A percentile compares a stretch with the other conserved stretches of the same genome.
phyloP scores from a whole-genome alignment of 352 stramenopile genomes.

The Halophytophthora polymorphica region DNA sequence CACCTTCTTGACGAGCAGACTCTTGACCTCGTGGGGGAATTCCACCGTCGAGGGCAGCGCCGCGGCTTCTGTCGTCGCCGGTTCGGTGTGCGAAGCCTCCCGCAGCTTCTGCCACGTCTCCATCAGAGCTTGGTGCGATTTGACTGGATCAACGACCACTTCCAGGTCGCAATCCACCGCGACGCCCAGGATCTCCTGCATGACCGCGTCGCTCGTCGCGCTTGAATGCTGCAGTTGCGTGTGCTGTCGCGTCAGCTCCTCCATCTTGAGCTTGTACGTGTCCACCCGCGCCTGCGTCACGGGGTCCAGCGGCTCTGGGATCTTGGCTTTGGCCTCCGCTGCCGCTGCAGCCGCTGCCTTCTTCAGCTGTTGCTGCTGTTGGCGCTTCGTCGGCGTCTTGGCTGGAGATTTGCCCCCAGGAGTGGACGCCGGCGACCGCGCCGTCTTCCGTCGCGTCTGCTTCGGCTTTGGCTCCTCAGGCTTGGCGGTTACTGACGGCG shows the following conservation, averaged over 20 bases:
- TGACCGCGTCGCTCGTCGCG: slow-evolving; percentile 25
- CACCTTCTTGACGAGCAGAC: slow-evolving; percentile 47
- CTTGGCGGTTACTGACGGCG: slow-evolving; percentile 1
- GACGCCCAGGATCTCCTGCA: slow-evolving; percentile 75
- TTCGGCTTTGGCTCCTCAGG: slow-evolving; percentile 7
- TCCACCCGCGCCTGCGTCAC: slow-evolving; percentile 59
- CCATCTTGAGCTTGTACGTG: slow-evolving; percentile 71
- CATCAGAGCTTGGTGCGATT: slow-evolving; percentile 8
- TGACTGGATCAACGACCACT: slow-evolving; percentile 16
- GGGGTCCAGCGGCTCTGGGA: slow-evolving; percentile 44
- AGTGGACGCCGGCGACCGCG: slow-evolving; percentile 4
- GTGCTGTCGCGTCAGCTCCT: slow-evolving; percentile 60
- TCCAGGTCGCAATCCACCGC: slow-evolving; percentile 52
- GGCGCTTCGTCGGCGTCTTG: slow-evolving; percentile 23
- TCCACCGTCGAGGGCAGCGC: slow-evolving; percentile 18
- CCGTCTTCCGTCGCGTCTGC: slow-evolving; percentile 14
- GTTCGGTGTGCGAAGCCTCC: slow-evolving; percentile 8
- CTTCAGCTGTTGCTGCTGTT: slow-evolving; percentile 21
- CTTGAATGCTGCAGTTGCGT: slow-evolving; percentile 28
- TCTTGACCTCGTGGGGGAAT: slow-evolving; percentile 43
- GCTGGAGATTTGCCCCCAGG: slow-evolving; percentile 1
- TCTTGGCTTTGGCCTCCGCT: slow-evolving; percentile 8
- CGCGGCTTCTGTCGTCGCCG: slow-evolving; percentile 15
- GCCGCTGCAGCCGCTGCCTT: slow-evolving; percentile 13
- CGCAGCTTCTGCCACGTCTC: slow-evolving; percentile 29